Conservation (phyloP, 495 filamentous ascomycete species). For the Xylaria venustula region DNA sequence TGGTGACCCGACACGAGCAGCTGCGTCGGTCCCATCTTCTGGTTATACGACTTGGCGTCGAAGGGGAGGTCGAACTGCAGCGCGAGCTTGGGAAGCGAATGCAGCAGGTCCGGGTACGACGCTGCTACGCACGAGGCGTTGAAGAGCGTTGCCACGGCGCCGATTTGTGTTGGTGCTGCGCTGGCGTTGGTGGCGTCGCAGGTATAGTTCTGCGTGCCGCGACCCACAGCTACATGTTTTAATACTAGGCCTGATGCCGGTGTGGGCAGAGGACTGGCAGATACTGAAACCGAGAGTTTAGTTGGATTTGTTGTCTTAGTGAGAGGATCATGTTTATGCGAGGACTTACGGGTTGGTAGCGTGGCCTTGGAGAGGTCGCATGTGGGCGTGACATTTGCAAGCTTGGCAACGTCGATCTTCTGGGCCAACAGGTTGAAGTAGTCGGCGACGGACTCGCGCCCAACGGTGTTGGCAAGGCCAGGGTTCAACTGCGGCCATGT, state of each 20-base stretch:
- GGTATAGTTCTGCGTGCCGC: slow-evolving; percentile 91
- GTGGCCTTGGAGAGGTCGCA: slow-evolving; percentile 52
- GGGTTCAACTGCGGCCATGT: slow-evolving; percentile 38
- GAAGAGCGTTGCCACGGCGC: slow-evolving; percentile 84
- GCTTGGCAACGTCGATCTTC: slow-evolving; percentile 44
- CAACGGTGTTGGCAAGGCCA: slow-evolving; percentile 32
- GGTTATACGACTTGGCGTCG: slow-evolving; percentile 31
- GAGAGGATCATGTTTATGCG: too few species aligned
- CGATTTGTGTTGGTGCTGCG: slow-evolving; percentile 60
- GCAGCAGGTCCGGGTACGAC: slow-evolving; percentile 61
- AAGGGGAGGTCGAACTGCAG: slow-evolving; percentile 56
- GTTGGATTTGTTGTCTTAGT: background rate
- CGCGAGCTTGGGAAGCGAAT: slow-evolving; percentile 51
- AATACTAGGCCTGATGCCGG: slow-evolving; percentile 57
- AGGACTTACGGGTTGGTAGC: slow-evolving; percentile 43
- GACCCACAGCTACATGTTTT: slow-evolving; percentile 79
- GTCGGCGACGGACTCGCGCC: slow-evolving; percentile 42
- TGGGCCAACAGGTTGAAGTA: slow-evolving; percentile 55
- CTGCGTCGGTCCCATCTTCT: slow-evolving; percentile 50
- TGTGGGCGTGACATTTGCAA: slow-evolving; percentile 35
- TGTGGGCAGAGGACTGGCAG: slow-evolving; percentile 44
- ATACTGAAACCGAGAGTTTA: background rate
- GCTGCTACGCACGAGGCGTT: slow-evolving; percentile 79
- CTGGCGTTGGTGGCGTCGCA: slow-evolving; percentile 57
- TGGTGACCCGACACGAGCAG: slow-evolving; percentile 72